Evolutionary conservation across 495 filamentous ascomycete species (phyloP).

Genomic region (Diplogelasinospora grovesii): DNA sequence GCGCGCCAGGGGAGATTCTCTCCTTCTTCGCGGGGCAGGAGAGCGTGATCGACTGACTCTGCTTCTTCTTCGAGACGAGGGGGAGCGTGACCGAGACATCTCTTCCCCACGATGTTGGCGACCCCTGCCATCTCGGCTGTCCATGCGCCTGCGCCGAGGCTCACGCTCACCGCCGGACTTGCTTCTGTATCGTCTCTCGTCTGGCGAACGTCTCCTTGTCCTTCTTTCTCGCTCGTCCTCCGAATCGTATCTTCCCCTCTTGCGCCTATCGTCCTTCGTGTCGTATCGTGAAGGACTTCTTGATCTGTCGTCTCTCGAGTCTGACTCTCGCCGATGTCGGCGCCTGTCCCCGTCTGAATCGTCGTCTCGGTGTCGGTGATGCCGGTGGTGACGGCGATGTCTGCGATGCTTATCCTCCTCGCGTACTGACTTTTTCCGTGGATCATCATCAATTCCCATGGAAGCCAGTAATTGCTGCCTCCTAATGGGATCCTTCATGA

Average conservation of each 20-base stretch:
- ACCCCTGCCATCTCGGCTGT: neutral
- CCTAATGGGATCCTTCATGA: conserved; percentile 77
- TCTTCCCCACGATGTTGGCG: conserved; percentile 5
- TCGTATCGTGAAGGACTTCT: conserved; percentile 15
- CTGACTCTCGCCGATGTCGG: conserved; percentile 30
- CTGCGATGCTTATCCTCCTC: conserved; percentile 45
- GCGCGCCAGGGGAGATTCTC: no score
- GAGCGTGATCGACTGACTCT: no score
- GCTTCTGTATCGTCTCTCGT: conserved; percentile 17
- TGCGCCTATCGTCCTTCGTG: conserved; percentile 24
- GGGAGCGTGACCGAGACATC: no score
- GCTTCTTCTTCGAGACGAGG: no score
- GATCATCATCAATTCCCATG: conserved; percentile 47
- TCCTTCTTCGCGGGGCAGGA: no score
- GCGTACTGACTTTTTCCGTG: conserved; percentile 31
- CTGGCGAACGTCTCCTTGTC: conserved; percentile 29
- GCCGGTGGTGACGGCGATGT: conserved; percentile 45
- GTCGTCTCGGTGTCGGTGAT: conserved; percentile 30
- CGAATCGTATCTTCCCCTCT: conserved; percentile 22
- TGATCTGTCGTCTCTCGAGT: conserved; percentile 35
- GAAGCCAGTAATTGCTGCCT: conserved; percentile 61
- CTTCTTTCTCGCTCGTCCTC: conserved; percentile 24
- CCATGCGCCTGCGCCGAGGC: conserved; percentile 6
- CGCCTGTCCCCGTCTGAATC: conserved; percentile 24
- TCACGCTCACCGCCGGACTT: conserved; percentile 21